Evolutionary conservation across 1,139 yeast genomes (phyloP).

Genomic region (Kodamaea sp.): DNA sequence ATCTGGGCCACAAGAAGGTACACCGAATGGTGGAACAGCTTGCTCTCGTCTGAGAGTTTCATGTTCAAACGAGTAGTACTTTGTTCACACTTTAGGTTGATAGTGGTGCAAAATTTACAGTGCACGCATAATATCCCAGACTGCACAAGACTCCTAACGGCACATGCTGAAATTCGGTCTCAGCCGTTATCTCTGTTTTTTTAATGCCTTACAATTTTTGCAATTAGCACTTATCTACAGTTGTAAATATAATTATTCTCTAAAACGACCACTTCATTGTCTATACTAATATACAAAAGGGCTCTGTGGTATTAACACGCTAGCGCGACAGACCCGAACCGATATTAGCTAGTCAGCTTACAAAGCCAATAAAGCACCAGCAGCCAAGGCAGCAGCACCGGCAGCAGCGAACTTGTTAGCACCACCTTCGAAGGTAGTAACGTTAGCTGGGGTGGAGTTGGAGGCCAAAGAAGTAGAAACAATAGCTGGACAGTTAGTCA

Average conservation of each 20-base stretch:
- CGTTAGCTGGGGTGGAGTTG: conserved; percentile 25
- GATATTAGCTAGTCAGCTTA: conserved; percentile 18
- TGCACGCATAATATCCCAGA: too few species aligned
- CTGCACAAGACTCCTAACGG: too few species aligned
- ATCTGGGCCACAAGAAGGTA: conserved; percentile 54
- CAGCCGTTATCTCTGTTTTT: too few species aligned
- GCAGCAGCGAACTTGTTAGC: conserved; percentile 26
- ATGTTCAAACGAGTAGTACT: too few species aligned
- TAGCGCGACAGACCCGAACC: conserved; percentile 2
- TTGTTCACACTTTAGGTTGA: too few species aligned
- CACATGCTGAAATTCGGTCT: too few species aligned
- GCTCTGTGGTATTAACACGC: background rate
- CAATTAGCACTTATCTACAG: background rate
- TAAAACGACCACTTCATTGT: conserved; percentile 3
- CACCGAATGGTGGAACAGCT: conserved; percentile 62
- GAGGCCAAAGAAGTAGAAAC: conserved; percentile 20
- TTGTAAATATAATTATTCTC: background rate
- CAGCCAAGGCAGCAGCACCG: conserved; percentile 32
- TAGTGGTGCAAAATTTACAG: too few species aligned
- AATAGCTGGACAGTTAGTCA: conserved; percentile 29
- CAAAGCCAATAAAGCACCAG: conserved; percentile 37
- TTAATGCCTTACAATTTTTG: too few species aligned
- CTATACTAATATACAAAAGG: conserved; percentile 11
- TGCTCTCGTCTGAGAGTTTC: conserved; percentile 47
- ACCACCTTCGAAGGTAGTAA: conserved; percentile 26